phyloP scores from a whole-genome alignment of 2,329 filamentous ascomycete species.

The Penicillium corylophilum region DNA sequence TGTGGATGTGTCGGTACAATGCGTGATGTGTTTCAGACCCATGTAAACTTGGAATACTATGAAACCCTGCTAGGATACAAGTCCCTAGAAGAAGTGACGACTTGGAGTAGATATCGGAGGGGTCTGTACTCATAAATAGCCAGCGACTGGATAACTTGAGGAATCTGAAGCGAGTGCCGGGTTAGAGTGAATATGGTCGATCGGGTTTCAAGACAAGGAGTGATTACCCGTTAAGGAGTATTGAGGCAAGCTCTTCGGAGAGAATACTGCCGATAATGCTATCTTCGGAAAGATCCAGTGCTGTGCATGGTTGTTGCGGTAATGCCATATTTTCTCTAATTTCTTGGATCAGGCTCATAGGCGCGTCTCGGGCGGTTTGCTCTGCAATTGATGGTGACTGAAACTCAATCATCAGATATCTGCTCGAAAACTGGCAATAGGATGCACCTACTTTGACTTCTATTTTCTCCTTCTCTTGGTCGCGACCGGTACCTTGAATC shows the following conservation, averaged over 20 bases:
- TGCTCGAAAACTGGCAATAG: background rate
- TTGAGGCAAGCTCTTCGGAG: slow-evolving; percentile 5
- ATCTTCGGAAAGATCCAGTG: slow-evolving; percentile 6
- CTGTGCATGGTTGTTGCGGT: slow-evolving; percentile 2
- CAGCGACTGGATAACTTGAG: slow-evolving; percentile 14
- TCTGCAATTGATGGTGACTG: slow-evolving; percentile 5
- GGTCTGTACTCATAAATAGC: slow-evolving; percentile 13
- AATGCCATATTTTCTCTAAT: slow-evolving; percentile 15
- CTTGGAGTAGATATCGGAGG: slow-evolving; percentile 1
- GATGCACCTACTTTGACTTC: background rate
- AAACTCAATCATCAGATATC: background rate
- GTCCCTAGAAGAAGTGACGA: slow-evolving; percentile 14
- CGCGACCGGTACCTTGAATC: background rate
- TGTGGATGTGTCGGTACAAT: slow-evolving; percentile 11
- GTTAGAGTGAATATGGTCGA: background rate
- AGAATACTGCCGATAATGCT: slow-evolving; percentile 8
- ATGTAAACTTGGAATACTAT: slow-evolving; percentile 8
- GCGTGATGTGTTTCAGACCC: slow-evolving; percentile 12
- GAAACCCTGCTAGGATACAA: slow-evolving; percentile 15
- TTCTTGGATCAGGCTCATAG: slow-evolving; percentile 18
- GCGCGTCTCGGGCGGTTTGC: slow-evolving; percentile 15
- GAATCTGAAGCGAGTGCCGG: slow-evolving; percentile 2
- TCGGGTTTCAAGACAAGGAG: background rate
- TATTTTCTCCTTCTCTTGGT: background rate
- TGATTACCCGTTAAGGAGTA: slow-evolving; percentile 11